These are phyloP conservation scores for Solioccasus polychromus DNA, from an alignment of 768 basidiomycete genomes.

Conservation along the genomic window DNA sequence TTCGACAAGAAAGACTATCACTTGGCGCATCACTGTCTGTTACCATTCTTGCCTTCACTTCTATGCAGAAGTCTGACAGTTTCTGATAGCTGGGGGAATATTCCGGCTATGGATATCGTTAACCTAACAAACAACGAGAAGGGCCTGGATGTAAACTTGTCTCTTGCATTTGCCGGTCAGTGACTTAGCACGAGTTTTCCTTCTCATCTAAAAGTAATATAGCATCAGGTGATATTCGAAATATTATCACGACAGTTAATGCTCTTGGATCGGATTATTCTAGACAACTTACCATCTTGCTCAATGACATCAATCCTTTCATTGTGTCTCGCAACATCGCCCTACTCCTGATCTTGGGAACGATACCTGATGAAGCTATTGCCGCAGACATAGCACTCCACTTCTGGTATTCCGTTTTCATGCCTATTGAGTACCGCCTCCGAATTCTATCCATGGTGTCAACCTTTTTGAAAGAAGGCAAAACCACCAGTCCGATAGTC, in stretches of 20 bases:
- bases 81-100: conserved; percentile 31
- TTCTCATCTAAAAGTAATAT: not conserved
- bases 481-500: conserved; percentile 1
- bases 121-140: conserved; percentile 25
- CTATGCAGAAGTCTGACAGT: not conserved
- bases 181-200: not conserved
- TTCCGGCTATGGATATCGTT: conserved; percentile 34
- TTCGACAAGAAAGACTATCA: conserved; percentile 25
- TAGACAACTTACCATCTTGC: conserved; percentile 37
- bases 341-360: conserved; percentile 41
- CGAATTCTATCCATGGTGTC: conserved; percentile 21
- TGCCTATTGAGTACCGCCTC: conserved; percentile 34
- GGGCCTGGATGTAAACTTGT: conserved; percentile 14
- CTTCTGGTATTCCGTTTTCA: conserved; percentile 46
- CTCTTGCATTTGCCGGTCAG: conserved; percentile 27
- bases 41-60: not conserved
- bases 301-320: conserved; percentile 39
- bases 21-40: conserved; percentile 25
- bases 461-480: conserved; percentile 9
- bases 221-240: conserved; percentile 52
- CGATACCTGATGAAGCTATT: conserved; percentile 26
- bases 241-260: conserved; percentile 43
- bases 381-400: conserved; percentile 47
- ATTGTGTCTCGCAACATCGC: conserved; percentile 43
- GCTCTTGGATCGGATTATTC: conserved; percentile 38